A percentile compares a stretch with the other conserved stretches of the same genome.
These are phyloP conservation scores for Trametes punicea DNA, from an alignment of 768 basidiomycete genomes.

Conservation along the genomic window DNA sequence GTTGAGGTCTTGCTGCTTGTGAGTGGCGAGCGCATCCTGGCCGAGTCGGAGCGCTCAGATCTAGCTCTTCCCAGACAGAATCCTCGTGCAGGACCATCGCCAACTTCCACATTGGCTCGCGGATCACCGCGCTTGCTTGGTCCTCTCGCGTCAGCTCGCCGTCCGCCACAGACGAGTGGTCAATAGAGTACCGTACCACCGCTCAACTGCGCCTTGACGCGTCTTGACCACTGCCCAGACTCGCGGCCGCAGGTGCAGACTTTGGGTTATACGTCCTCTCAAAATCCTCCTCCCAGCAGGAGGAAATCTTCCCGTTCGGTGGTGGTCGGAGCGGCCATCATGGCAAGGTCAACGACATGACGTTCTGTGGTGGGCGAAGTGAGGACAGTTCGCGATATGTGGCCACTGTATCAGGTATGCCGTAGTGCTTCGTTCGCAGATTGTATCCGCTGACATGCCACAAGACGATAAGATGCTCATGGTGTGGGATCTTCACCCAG, in stretches of 20 bases:
- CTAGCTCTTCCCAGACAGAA: conserved; percentile 35
- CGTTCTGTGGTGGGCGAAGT: conserved; percentile 73
- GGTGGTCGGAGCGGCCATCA: conserved; percentile 82
- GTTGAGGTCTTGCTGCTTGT: conserved; percentile 68
- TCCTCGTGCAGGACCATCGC: conserved; percentile 51
- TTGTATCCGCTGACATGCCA: background rate
- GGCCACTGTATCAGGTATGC: conserved; percentile 73
- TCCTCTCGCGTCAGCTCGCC: conserved; percentile 70
- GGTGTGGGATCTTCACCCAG: conserved; percentile 81
- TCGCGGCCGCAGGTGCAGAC: conserved; percentile 65
- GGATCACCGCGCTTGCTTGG: conserved; percentile 76
- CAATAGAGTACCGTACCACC: conserved; percentile 54
- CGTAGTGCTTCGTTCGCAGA: background rate
- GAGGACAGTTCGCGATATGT: conserved; percentile 70
- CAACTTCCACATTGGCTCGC: conserved; percentile 68
- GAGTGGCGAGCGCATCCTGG: conserved; percentile 28
- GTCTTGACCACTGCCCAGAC: conserved; percentile 37
- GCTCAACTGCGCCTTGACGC: background rate
- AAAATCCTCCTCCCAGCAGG: conserved; percentile 45
- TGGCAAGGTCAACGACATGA: conserved; percentile 72
- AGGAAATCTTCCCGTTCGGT: conserved; percentile 66
- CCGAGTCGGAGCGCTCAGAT: conserved; percentile 6
- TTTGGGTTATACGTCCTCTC: conserved; percentile 70
- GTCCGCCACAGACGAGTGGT: conserved; percentile 60
- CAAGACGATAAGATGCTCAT: conserved; percentile 80